phyloP scores from a whole-genome alignment of 805 yeast genomes.

The Pichia deserticola region DNA sequence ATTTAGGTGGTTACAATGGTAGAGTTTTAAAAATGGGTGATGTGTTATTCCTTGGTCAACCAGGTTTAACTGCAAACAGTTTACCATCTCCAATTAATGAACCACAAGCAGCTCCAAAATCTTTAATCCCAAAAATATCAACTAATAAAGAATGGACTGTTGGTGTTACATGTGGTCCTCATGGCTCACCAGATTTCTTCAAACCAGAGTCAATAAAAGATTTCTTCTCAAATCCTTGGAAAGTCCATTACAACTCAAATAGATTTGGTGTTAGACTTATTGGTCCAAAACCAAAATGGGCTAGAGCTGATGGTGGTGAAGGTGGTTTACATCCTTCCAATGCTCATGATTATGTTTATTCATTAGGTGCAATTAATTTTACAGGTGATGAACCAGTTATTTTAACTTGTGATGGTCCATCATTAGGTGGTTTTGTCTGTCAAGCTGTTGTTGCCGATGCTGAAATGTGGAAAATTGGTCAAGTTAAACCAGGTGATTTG shows the following conservation, averaged over 20 bases:
- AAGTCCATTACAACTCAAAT: conserved; percentile 93
- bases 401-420: conserved; percentile 95
- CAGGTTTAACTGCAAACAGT: conserved; percentile 56
- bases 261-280: conserved; percentile 91
- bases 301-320: conserved; percentile 92
- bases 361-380: conserved; percentile 93
- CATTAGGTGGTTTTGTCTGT: conserved; percentile 95
- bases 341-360: conserved; percentile 94
- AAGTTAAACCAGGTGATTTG: conserved; percentile 88
- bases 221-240: conserved; percentile 78
- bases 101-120: conserved; percentile 51
- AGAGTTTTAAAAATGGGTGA: conserved; percentile 89
- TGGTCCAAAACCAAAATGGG: conserved; percentile 97
- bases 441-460: conserved; percentile 93
- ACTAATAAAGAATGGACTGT: conserved; percentile 62
- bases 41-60: conserved; percentile 78
- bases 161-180: conserved; percentile 96
- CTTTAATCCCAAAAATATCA: conserved; percentile 47
- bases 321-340: conserved; percentile 99
- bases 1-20: conserved; percentile 92
- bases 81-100: conserved; percentile 65
- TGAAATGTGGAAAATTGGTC: conserved; percentile 98
- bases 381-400: conserved; percentile 99
- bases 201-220: conserved; percentile 62
- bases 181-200: conserved; percentile 95